Evolutionary conservation across 139 green algal species (phyloP), one percentile per base, ranked within the genome.

Genomic region (Chlamydomonas urium): DNA sequence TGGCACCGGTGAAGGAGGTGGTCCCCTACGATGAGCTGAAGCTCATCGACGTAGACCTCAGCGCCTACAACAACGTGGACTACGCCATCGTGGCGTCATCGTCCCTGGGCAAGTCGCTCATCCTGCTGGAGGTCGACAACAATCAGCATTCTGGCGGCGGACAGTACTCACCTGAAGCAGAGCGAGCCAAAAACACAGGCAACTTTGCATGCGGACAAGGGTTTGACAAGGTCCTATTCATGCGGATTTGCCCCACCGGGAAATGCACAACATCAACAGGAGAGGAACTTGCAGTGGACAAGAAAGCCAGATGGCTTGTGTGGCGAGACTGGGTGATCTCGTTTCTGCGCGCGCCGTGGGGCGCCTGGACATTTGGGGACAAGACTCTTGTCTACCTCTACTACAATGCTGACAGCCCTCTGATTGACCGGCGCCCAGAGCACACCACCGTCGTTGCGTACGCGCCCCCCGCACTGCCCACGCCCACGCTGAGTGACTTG

Each of bases 11-110:
- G n/a, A 65, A 65, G 56, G 56, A 65, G 8, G 29, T 29, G 2
- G 56, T 65, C n/a, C 56, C 56, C 56, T 65, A 37, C 28, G 56
- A 65, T 37, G 56, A 65, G 29, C n/a, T 65, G 28, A 65, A 65
- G 56, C 56, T 65, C 28, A 65, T 65, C 29, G 56, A 65, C 29
- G 56, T 65, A 26, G 29, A 37, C 26, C 19, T 65, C 3, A 26
- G 35, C n/a, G 28, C 24, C n/a, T 65, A 29, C 23, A 65, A 65
- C 29, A 26, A 65, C 29, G 56, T 26, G 34, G 56, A 65, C 29
- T 65, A 65, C 29, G 56, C 35, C n/a, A 37, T 37, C 21, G 56
- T 65, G 56, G 56, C 56, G 8, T 36, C 56, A 8, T 65, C 56
- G 24, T 65, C 56, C 56, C 56, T 65, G 26, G 23, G 56, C 26